Percentiles rank a stretch among this genome's conserved stretches.
These are phyloP conservation scores for Prunus fruticosa DNA, from an alignment of 306 rosid genomes.

Conservation along the genomic window DNA sequence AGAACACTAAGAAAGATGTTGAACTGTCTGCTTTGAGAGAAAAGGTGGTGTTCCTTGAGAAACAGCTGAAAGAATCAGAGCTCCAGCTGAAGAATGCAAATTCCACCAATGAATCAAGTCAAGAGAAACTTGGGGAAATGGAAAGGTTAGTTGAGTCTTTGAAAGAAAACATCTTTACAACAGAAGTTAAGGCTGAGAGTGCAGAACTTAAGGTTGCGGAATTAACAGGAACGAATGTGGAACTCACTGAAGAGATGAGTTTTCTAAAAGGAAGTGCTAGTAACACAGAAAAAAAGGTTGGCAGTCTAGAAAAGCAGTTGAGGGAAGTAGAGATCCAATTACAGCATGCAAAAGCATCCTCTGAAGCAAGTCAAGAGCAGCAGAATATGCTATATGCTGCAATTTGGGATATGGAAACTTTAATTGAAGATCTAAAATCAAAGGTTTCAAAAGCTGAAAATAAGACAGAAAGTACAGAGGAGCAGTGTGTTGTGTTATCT, in stretches of 20 bases:
- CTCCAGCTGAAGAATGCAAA: constrained; percentile 37
- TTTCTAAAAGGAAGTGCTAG: constrained; percentile 74
- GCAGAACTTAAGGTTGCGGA: constrained; percentile 78
- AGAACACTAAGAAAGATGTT: constrained; percentile 39
- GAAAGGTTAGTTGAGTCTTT: constrained; percentile 56
- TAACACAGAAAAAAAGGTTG: constrained; percentile 72
- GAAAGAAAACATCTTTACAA: constrained; percentile 49
- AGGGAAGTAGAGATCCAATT: constrained; percentile 80
- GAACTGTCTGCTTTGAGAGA: constrained; percentile 55
- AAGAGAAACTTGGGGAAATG: constrained; percentile 57
- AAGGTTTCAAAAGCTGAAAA: constrained; percentile 78
- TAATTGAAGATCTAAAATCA: constrained; percentile 92
- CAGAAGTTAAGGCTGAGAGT: constrained; percentile 71
- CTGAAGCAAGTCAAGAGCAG: constrained; percentile 97
- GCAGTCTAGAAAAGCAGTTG: constrained; percentile 76
- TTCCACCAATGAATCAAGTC: constrained; percentile 41
- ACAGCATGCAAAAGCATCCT: constrained; percentile 72
- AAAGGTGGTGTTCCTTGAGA: constrained; percentile 55
- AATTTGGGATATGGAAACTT: constrained; percentile 96
- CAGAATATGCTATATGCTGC: constrained; percentile 94
- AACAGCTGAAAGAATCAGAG: constrained; percentile 43
- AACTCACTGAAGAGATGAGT: constrained; percentile 81
- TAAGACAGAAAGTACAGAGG: constrained; percentile 60
- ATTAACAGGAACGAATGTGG: constrained; percentile 71
- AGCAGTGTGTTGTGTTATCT: constrained; percentile 55